phyloP scores from a whole-genome alignment of 805 yeast genomes.

The Wickerhamomyces sydowiorum region DNA sequence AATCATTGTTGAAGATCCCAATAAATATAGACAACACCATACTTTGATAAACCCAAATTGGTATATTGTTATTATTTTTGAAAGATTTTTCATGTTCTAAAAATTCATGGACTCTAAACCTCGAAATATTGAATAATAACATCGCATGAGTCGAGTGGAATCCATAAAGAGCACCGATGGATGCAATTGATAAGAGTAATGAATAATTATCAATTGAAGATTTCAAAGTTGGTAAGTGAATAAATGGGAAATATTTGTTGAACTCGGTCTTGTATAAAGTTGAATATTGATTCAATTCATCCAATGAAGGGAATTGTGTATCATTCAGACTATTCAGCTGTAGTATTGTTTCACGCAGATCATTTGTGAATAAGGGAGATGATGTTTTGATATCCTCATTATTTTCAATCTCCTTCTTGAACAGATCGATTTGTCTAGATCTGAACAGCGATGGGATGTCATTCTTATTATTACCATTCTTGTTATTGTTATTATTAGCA shows the following conservation, averaged over 20 bases:
- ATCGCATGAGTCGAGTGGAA: constrained; percentile 76
- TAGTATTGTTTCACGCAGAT: constrained; percentile 50
- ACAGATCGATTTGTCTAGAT: constrained; percentile 60
- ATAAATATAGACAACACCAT: constrained; percentile 75
- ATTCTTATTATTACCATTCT: constrained; percentile 16
- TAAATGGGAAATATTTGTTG: constrained; percentile 77
- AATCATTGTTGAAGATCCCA: constrained; percentile 70
- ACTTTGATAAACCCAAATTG: constrained; percentile 84
- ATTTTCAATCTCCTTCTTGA: constrained; percentile 35
- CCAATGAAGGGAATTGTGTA: constrained; percentile 63
- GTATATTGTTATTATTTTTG: constrained; percentile 49
- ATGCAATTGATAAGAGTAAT: constrained; percentile 70
- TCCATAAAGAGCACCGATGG: constrained; percentile 84
- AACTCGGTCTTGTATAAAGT: constrained; percentile 73
- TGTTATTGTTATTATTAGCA: constrained; percentile 10
- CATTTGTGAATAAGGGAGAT: constrained; percentile 39
- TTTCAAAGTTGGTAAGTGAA: constrained; percentile 62
- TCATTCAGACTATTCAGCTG: constrained; percentile 45
- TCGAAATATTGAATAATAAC: constrained; percentile 60
- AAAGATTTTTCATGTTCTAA: constrained; percentile 39
- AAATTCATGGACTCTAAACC: constrained; percentile 59
- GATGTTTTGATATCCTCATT: constrained; percentile 9
- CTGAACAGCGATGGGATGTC: constrained; percentile 60
- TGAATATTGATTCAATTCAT: constrained; percentile 72
- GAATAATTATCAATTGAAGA: constrained; percentile 54